phyloP scores from a whole-genome alignment of 495 filamentous ascomycete genomes.

The Margaritispora aquatica region DNA sequence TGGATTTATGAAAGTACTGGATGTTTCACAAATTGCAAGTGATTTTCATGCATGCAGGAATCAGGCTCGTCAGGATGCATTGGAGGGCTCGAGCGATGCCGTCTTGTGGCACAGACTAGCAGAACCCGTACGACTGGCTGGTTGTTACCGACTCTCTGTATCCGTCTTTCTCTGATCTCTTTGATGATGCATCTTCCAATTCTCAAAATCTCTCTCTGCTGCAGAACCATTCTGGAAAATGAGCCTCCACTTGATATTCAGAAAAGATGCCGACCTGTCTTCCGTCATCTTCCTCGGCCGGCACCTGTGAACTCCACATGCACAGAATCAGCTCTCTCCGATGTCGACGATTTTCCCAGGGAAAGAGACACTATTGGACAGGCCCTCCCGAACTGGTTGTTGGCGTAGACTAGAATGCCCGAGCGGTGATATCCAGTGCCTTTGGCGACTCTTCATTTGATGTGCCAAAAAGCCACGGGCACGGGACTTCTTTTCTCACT shows the following conservation, averaged over 20 bases:
- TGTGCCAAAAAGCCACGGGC: too few species aligned
- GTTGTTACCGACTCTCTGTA: too few species aligned
- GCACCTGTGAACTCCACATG: background rate
- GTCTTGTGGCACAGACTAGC: background rate
- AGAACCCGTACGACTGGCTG: background rate
- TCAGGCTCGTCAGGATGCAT: background rate
- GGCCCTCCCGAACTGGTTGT: background rate
- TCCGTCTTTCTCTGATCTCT: too few species aligned
- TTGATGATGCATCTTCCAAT: too few species aligned
- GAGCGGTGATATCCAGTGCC: background rate
- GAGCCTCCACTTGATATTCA: background rate
- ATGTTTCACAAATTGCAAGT: conserved; percentile 7
- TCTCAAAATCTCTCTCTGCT: too few species aligned
- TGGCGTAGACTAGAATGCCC: background rate
- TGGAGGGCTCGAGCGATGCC: conserved; percentile 7
- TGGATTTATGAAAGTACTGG: background rate
- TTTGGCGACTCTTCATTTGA: background rate
- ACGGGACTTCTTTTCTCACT: too few species aligned
- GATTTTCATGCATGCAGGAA: conserved; percentile 11
- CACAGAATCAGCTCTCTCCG: background rate
- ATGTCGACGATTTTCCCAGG: background rate
- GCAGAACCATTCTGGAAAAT: too few species aligned
- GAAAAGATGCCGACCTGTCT: background rate
- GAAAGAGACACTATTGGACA: conserved; percentile 10
- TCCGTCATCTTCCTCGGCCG: background rate